phyloP scores from a whole-genome alignment of 768 basidiomycete genomes.

The Collybia mongolica region DNA sequence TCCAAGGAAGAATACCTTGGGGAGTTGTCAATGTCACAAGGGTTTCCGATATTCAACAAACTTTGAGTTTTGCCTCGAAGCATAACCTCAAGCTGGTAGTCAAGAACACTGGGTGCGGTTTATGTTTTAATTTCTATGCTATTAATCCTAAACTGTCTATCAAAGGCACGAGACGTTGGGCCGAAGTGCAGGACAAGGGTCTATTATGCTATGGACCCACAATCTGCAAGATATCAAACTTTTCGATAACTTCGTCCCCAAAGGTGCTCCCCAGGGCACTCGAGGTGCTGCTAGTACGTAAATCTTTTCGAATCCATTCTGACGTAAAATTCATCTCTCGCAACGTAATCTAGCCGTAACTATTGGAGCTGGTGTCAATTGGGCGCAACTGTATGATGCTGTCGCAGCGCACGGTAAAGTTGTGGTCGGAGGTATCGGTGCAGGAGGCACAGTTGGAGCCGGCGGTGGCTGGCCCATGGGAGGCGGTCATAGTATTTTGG shows the following conservation, averaged over 20 bases:
- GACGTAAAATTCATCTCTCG: too few species aligned
- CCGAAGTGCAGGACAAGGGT: constrained; percentile 38
- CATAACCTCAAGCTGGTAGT: constrained; percentile 35
- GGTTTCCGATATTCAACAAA: constrained; percentile 34
- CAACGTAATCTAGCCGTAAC: too few species aligned
- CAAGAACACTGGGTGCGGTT: constrained; percentile 29
- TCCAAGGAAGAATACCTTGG: constrained; percentile 39
- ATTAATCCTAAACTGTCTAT: too few species aligned
- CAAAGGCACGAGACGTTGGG: constrained; percentile 15
- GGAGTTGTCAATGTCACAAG: constrained; percentile 37
- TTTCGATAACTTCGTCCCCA: constrained; percentile 22
- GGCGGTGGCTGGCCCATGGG: constrained; percentile 50
- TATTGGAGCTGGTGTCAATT: constrained; percentile 35
- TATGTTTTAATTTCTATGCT: too few species aligned
- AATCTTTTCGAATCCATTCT: too few species aligned
- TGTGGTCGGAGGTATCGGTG: constrained; percentile 43
- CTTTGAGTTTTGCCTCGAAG: constrained; percentile 32
- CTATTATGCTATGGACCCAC: constrained; percentile 39
- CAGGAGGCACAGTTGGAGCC: constrained; percentile 34
- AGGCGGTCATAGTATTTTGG: constrained; percentile 40
- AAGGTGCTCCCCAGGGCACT: constrained; percentile 22
- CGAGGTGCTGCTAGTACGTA: too few species aligned
- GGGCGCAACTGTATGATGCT: constrained; percentile 38
- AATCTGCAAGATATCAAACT: constrained; percentile 31
- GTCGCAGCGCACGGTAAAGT: constrained; percentile 31